Evolutionary conservation across 1,139 yeast genomes (phyloP).

Genomic region (Blastobotrys proliferans): DNA sequence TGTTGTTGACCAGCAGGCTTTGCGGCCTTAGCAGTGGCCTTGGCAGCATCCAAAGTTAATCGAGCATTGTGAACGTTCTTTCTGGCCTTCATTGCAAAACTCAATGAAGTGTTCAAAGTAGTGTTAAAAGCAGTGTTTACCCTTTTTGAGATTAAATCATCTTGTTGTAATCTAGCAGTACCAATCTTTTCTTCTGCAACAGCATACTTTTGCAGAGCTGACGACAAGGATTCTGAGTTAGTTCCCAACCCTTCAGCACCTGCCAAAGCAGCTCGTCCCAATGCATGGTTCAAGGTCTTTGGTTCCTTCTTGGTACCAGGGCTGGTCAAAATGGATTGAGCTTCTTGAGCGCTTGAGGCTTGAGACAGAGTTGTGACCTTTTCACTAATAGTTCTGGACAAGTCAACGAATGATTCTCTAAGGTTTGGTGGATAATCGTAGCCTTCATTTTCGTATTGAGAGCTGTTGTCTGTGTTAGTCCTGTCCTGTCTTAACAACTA

Average conservation of each 20-base stretch:
- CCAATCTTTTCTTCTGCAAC: slow-evolving; percentile 66
- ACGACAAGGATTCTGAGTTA: slow-evolving; percentile 41
- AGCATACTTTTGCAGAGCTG: slow-evolving; percentile 48
- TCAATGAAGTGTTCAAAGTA: slow-evolving; percentile 59
- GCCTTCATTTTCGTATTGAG: slow-evolving; percentile 69
- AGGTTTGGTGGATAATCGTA: slow-evolving; percentile 84
- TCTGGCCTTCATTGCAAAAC: slow-evolving; percentile 67
- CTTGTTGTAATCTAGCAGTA: slow-evolving; percentile 81
- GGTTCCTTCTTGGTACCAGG: slow-evolving; percentile 60
- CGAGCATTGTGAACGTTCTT: slow-evolving; percentile 76
- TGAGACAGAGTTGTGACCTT: slow-evolving; percentile 66
- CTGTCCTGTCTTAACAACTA: no score
- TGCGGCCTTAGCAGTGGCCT: slow-evolving; percentile 63
- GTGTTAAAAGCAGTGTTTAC: slow-evolving; percentile 67
- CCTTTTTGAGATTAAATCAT: slow-evolving; percentile 62
- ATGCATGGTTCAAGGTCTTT: slow-evolving; percentile 80
- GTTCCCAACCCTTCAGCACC: slow-evolving; percentile 44
- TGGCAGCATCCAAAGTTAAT: slow-evolving; percentile 74
- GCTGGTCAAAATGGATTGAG: slow-evolving; percentile 65
- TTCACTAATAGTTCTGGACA: slow-evolving; percentile 62
- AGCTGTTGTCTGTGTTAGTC: slow-evolving; percentile 17
- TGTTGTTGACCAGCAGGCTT: slow-evolving; percentile 73
- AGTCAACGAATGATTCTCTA: slow-evolving; percentile 66
- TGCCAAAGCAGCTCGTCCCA: slow-evolving; percentile 69
- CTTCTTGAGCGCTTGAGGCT: slow-evolving; percentile 78